A percentile compares a stretch with the other conserved stretches of the same genome.
phyloP scores from a whole-genome alignment of 768 basidiomycete species.

The Pseudohyphozyma bogoriensis region DNA sequence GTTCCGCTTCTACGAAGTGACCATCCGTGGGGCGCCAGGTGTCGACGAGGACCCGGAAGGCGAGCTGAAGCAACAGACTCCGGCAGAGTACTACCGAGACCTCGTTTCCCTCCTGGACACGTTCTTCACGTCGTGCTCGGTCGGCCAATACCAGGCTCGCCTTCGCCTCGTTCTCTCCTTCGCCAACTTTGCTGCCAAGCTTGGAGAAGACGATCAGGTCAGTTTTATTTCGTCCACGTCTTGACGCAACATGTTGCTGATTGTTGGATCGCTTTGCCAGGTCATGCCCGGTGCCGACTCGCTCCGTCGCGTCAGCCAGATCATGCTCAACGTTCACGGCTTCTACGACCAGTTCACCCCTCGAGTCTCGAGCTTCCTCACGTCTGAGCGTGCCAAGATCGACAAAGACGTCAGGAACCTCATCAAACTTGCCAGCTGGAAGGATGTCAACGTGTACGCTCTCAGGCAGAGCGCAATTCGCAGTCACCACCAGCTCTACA shows the following conservation, averaged over 20 bases:
- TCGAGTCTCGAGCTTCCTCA: constrained; percentile 46
- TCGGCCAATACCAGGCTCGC: constrained; percentile 70
- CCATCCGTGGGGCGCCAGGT: constrained; percentile 36
- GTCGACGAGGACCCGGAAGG: constrained; percentile 37
- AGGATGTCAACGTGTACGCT: constrained; percentile 88
- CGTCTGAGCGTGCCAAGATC: constrained; percentile 49
- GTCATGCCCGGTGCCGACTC: constrained; percentile 33
- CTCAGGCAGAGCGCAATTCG: constrained; percentile 79
- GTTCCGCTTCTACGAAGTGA: constrained; percentile 76
- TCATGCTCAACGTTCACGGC: constrained; percentile 53
- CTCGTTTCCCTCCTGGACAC: constrained; percentile 70
- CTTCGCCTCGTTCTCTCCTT: constrained; percentile 63
- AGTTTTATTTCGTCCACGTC: background rate
- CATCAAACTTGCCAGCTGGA: constrained; percentile 96
- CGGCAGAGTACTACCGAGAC: constrained; percentile 42
- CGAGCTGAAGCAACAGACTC: constrained; percentile 41
- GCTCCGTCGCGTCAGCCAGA: constrained; percentile 47
- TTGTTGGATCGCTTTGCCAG: background rate
- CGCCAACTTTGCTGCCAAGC: constrained; percentile 22
- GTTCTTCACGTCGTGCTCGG: constrained; percentile 61
- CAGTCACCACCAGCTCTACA: constrained; percentile 85
- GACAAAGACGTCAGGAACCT: constrained; percentile 75
- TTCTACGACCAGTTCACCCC: constrained; percentile 57
- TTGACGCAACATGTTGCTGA: background rate
- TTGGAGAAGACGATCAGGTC: constrained; percentile 6